Evolutionary conservation across 148 eudicot genomes (phyloP).

Genomic region (Rhododendron ferrugineum): DNA sequence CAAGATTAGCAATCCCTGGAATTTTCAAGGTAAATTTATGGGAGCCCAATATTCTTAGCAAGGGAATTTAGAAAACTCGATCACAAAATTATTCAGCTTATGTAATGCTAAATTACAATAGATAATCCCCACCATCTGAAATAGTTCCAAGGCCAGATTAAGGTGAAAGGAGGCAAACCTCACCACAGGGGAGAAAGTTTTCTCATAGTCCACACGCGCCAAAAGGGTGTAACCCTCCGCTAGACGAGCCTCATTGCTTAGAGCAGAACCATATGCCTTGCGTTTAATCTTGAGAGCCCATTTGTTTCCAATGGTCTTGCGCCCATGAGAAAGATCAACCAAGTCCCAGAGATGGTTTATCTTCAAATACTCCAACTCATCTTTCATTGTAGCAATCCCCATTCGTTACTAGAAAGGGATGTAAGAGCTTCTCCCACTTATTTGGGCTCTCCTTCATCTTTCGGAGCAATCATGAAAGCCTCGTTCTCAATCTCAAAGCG

Average conservation of each 20-base stretch:
- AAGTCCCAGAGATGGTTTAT: not conserved
- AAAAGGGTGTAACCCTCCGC: not conserved
- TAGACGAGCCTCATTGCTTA: not conserved
- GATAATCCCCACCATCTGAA: not conserved
- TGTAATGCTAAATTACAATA: not conserved
- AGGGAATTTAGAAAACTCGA: not conserved
- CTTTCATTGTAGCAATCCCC: not conserved
- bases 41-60: not conserved
- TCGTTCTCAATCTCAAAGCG: not conserved
- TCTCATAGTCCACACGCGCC: not conserved
- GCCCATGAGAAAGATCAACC: not conserved
- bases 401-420: not conserved
- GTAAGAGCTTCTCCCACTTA: not conserved
- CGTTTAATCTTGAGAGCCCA: not conserved
- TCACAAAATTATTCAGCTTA: not conserved
- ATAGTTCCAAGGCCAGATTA: not conserved
- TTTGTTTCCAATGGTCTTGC: not conserved
- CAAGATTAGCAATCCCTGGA: not conserved
- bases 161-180: not conserved
- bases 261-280: not conserved
- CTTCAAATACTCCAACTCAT: not conserved
- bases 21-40: not conserved
- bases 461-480: not conserved
- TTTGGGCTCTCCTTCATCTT: not conserved
- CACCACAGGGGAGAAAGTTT: not conserved